A percentile compares a stretch with the other conserved stretches of the same genome.
Evolutionary conservation across 345 rosid species (phyloP).

Genomic region (Erucastrum elatum): DNA sequence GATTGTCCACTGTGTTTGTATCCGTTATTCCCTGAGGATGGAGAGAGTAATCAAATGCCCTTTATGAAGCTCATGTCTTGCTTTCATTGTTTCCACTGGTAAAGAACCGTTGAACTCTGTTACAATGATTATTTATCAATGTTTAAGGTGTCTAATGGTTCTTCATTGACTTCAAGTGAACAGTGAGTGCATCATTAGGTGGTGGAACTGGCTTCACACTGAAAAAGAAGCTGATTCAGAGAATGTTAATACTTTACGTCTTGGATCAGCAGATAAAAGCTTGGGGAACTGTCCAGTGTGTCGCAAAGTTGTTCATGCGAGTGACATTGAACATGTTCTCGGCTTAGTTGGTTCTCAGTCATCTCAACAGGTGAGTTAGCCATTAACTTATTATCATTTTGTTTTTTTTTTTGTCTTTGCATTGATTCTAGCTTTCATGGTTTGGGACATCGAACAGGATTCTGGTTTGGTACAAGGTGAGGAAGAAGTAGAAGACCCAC

Average conservation of each 20-base stretch:
- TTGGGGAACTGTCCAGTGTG: slow-evolving; percentile 84
- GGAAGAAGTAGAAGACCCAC: slow-evolving; percentile 27
- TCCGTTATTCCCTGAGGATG: slow-evolving; percentile 66
- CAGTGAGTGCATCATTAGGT: slow-evolving; percentile 84
- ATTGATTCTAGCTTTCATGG: neutral
- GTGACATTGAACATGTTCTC: slow-evolving; percentile 81
- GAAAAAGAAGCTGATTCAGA: slow-evolving; percentile 45
- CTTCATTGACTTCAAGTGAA: slow-evolving; percentile 22
- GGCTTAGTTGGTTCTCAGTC: slow-evolving; percentile 59
- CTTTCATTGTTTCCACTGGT: slow-evolving; percentile 95
- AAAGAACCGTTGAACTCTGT: neutral
- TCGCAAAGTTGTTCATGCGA: slow-evolving; percentile 67
- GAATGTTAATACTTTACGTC: too few relatives aligned
- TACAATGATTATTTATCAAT: neutral
- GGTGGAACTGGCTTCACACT: slow-evolving; percentile 88
- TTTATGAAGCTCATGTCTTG: slow-evolving; percentile 99
- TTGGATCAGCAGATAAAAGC: slow-evolving; percentile 43
- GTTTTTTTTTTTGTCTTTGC: neutral
- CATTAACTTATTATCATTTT: neutral
- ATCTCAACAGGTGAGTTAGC: slow-evolving; percentile 51
- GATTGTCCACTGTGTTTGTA: slow-evolving; percentile 78
- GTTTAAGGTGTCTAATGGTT: slow-evolving; percentile 15
- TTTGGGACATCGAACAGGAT: slow-evolving; percentile 37
- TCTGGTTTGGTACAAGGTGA: slow-evolving; percentile 33
- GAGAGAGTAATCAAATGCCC: slow-evolving; percentile 47